Percentiles rank a stretch among this genome's conserved stretches.
Evolutionary conservation across 2,329 filamentous ascomycete genomes (phyloP).

Genomic region (Ceratocystiopsis minuta): DNA sequence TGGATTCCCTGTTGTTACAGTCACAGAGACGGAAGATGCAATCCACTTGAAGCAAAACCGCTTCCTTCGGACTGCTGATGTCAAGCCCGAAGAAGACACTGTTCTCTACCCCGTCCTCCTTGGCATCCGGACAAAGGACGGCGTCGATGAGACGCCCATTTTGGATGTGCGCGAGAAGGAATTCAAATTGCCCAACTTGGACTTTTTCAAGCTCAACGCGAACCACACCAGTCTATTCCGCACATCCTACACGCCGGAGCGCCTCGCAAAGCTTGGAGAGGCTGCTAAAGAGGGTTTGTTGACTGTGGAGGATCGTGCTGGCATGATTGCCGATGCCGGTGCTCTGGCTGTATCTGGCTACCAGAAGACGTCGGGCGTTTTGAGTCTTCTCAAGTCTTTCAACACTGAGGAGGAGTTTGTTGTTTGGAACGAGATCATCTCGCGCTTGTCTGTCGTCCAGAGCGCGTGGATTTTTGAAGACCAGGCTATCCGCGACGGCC

Average conservation of each 20-base stretch:
- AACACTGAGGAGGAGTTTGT: conserved; percentile 75
- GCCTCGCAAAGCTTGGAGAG: conserved; percentile 71
- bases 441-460: conserved; percentile 61
- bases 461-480: conserved; percentile 83
- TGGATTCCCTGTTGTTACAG: conserved; percentile 77
- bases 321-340: conserved; percentile 87
- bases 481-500: conserved; percentile 48
- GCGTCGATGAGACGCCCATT: conserved; percentile 59
- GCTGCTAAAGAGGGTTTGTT: conserved; percentile 68
- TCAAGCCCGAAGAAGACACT: conserved; percentile 81
- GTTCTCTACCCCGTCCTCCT: conserved; percentile 82
- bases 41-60: conserved; percentile 89
- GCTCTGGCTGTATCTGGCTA: conserved; percentile 80
- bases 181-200: conserved; percentile 59
- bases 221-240: conserved; percentile 88
- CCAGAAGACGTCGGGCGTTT: conserved; percentile 76
- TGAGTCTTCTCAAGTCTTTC: conserved; percentile 74
- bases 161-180: conserved; percentile 52
- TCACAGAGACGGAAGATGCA: conserved; percentile 55
- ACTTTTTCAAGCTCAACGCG: conserved; percentile 94
- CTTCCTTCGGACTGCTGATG: conserved; percentile 80
- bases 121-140: conserved; percentile 67
- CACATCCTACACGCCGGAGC: conserved; percentile 69
- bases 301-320: conserved; percentile 76
- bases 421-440: conserved; percentile 84